phyloP scores from a whole-genome alignment of 176 grass and related monocot species.

The Puccinellia tenuiflora region DNA sequence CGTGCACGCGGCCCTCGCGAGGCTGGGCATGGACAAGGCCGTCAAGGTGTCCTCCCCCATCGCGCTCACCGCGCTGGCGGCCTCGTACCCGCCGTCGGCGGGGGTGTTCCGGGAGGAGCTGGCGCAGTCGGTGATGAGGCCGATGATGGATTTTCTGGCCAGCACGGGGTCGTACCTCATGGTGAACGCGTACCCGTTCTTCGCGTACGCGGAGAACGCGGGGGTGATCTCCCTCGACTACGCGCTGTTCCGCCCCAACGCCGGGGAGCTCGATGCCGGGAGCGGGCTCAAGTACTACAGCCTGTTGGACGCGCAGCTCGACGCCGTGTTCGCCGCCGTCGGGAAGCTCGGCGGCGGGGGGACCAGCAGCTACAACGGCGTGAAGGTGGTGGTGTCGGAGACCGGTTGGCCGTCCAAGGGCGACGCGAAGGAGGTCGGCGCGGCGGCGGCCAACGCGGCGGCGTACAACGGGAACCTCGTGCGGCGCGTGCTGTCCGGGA shows the following conservation, averaged over 20 bases:
- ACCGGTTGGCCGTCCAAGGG: slow-evolving; percentile 98
- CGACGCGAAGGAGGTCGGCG: slow-evolving; percentile 48
- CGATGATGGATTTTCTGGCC: slow-evolving; percentile 68
- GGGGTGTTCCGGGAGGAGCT: slow-evolving; percentile 70
- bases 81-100: slow-evolving; percentile 70
- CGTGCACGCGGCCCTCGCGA: slow-evolving; percentile 37
- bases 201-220: slow-evolving; percentile 69
- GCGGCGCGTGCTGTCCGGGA: slow-evolving; percentile 71
- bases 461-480: slow-evolving; percentile 88
- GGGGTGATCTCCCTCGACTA: slow-evolving; percentile 78
- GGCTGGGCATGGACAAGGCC: slow-evolving; percentile 40
- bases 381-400: slow-evolving; percentile 75
- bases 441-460: slow-evolving; percentile 47
- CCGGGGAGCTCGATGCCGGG: slow-evolving; percentile 45
- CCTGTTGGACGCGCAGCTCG: slow-evolving; percentile 91
- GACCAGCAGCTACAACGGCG: slow-evolving; percentile 33
- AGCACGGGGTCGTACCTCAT: slow-evolving; percentile 57
- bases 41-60: slow-evolving; percentile 91
- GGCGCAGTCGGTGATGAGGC: slow-evolving; percentile 58
- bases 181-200: slow-evolving; percentile 91
- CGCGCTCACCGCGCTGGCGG: slow-evolving; percentile 65
- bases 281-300: slow-evolving; percentile 72
- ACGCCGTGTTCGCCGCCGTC: slow-evolving; percentile 76
- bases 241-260: slow-evolving; percentile 93
- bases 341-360: not conserved